Percentiles rank a stretch among this genome's conserved stretches.
These are phyloP conservation scores for Tylopilus sp. DNA, from an alignment of 1,284 basidiomycete genomes.

Conservation along the genomic window DNA sequence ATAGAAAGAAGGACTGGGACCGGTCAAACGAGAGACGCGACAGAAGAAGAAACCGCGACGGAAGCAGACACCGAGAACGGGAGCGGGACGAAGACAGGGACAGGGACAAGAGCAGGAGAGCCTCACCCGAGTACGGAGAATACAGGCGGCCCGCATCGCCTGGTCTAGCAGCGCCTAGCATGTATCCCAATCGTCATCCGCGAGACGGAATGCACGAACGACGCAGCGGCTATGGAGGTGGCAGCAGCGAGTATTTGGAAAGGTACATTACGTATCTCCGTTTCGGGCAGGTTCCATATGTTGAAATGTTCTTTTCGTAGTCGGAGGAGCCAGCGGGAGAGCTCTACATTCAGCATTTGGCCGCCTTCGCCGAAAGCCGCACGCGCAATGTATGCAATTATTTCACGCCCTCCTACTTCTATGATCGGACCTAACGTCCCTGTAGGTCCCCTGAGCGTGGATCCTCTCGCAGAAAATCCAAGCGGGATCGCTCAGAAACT, in stretches of 20 bases:
- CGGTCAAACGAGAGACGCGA: conserved; percentile 5
- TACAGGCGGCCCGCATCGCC: conserved; percentile 27
- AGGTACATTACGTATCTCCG: conserved; percentile 21
- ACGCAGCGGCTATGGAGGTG: conserved; percentile 25
- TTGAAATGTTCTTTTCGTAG: conserved; percentile 39
- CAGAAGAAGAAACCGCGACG: conserved; percentile 9
- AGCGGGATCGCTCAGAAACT: conserved; percentile 50
- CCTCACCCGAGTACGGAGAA: conserved; percentile 33
- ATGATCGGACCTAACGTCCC: conserved; percentile 1
- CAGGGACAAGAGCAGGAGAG: conserved; percentile 21
- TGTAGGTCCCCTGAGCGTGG: conserved; percentile 51
- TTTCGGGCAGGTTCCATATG: neutral
- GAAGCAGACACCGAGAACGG: conserved; percentile 8
- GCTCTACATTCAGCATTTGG: conserved; percentile 70
- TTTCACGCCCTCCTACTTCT: neutral
- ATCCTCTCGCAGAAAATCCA: conserved; percentile 56
- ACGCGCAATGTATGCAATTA: conserved; percentile 50
- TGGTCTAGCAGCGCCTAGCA: conserved; percentile 30
- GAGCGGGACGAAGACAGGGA: conserved; percentile 15
- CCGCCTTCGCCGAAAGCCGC: conserved; percentile 77
- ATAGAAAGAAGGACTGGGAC: conserved; percentile 12
- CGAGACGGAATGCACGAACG: conserved; percentile 20
- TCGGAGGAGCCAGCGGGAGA: conserved; percentile 71
- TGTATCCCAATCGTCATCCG: conserved; percentile 38
- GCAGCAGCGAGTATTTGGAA: conserved; percentile 39